A percentile compares a stretch with the other conserved stretches of the same genome.
These are phyloP conservation scores for Phytophthora syringae DNA, from an alignment of 352 stramenopile species.

Conservation along the genomic window DNA sequence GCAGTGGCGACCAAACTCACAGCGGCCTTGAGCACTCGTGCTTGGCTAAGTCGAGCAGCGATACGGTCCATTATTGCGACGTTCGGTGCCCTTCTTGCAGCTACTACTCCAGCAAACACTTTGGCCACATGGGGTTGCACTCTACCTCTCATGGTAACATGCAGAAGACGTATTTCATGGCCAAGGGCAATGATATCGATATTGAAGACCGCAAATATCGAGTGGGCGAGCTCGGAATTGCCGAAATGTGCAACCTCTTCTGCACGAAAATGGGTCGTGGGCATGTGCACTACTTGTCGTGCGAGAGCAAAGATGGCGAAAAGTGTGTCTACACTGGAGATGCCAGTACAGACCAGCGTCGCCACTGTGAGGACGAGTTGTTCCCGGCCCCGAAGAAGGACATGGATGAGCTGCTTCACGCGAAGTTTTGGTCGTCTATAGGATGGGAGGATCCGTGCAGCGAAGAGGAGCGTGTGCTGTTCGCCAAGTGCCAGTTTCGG, in stretches of 20 bases:
- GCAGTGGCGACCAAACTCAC: conserved; percentile 40
- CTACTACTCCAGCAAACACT: conserved; percentile 69
- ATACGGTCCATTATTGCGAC: conserved; percentile 61
- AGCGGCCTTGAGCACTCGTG: conserved; percentile 45
- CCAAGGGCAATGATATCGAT: conserved; percentile 57
- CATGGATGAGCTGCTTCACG: conserved; percentile 53
- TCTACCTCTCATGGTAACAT: conserved; percentile 74
- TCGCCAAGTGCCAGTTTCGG: conserved; percentile 41
- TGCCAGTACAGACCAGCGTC: too few relatives aligned
- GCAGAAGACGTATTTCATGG: conserved; percentile 67
- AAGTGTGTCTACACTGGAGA: conserved; percentile 36
- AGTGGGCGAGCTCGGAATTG: conserved; percentile 40
- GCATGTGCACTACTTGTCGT: conserved; percentile 46
- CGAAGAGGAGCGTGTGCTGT: conserved; percentile 33
- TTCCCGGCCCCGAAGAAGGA: conserved; percentile 21
- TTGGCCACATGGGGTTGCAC: conserved; percentile 56
- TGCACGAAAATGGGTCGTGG: conserved; percentile 45
- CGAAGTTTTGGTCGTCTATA: conserved; percentile 43
- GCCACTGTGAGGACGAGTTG: conserved; percentile 38
- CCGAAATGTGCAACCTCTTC: conserved; percentile 58
- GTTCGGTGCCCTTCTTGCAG: conserved; percentile 58
- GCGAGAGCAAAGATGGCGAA: background rate
- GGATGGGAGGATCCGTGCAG: conserved; percentile 49
- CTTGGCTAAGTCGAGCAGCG: too few relatives aligned
- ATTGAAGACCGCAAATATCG: conserved; percentile 44